Conservation (phyloP, 2,329 filamentous ascomycete species). For the Aspergillus novoparasiticus region DNA sequence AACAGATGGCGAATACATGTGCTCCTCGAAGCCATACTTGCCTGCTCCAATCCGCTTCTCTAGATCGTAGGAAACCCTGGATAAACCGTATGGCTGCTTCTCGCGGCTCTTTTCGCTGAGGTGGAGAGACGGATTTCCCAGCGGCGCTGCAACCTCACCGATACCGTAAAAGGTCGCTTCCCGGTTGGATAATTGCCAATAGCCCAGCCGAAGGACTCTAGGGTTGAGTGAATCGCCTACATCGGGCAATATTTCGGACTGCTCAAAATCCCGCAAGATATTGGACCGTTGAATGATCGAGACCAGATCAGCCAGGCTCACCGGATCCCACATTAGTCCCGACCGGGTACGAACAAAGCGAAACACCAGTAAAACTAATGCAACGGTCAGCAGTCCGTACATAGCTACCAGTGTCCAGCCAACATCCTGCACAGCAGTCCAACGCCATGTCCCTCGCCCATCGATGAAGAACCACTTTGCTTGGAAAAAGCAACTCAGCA, state of each 20-base stretch:
- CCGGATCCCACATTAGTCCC: constrained; percentile 81
- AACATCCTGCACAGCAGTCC: constrained; percentile 76
- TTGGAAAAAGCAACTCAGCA: constrained; percentile 77
- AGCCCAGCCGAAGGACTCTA: constrained; percentile 74
- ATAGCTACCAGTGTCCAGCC: constrained; percentile 76
- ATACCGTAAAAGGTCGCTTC: constrained; percentile 77
- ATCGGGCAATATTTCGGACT: constrained; percentile 62
- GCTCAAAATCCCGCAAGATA: constrained; percentile 70
- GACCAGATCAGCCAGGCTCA: constrained; percentile 78
- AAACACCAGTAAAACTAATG: constrained; percentile 60
- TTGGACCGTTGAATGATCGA: constrained; percentile 80
- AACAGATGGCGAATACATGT: constrained; percentile 54
- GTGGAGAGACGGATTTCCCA: constrained; percentile 47
- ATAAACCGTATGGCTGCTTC: constrained; percentile 37
- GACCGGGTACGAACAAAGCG: constrained; percentile 69
- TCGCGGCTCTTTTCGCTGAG: constrained; percentile 32
- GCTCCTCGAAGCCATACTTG: constrained; percentile 51
- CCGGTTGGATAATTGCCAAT: constrained; percentile 73
- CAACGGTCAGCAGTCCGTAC: constrained; percentile 68
- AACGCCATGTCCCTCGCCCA: constrained; percentile 67
- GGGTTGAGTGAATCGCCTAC: constrained; percentile 54
- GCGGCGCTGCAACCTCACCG: constrained; percentile 62
- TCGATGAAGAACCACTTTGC: constrained; percentile 63
- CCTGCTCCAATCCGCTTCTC: constrained; percentile 40
- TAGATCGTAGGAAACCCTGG: constrained; percentile 36